phyloP scores from a whole-genome alignment of 441 rosid species.

The Syzygium syzygioides region DNA sequence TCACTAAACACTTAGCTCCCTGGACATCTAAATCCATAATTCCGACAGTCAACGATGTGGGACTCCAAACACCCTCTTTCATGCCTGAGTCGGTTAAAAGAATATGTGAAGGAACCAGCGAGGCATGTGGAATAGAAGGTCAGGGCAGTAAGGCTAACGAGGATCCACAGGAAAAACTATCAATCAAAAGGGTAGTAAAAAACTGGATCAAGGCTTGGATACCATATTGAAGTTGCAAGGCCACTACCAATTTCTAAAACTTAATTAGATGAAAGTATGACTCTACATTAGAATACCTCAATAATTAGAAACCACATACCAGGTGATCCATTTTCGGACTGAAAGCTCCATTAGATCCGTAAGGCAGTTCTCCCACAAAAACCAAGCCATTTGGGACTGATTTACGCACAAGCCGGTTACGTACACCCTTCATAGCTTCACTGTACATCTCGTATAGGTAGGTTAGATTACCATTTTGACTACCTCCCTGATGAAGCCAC shows the following conservation, averaged over 20 bases:
- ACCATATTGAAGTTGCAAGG: neutral
- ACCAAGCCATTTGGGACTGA: constrained; percentile 78
- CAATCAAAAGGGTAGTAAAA: neutral
- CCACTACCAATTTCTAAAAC: neutral
- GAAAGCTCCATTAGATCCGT: constrained; percentile 62
- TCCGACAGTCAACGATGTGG: neutral
- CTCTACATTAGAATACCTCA: neutral
- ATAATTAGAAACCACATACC: constrained; percentile 46
- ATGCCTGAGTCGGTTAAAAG: neutral
- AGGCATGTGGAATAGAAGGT: neutral
- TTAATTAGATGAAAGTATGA: neutral
- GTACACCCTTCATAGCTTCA: constrained; percentile 96
- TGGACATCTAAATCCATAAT: neutral
- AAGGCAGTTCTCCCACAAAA: constrained; percentile 95
- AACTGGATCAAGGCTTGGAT: neutral
- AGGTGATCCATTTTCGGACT: constrained; percentile 99
- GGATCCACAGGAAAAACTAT: neutral
- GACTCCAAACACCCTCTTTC: neutral
- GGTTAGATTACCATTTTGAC: constrained; percentile 35
- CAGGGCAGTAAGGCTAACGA: neutral
- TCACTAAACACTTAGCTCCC: neutral
- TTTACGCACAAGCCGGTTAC: constrained; percentile 71
- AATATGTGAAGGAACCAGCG: neutral
- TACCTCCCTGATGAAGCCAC: constrained; percentile 83
- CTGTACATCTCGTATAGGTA: constrained; percentile 83